Evolutionary conservation across 1,284 basidiomycete genomes (phyloP).

Genomic region (Cryptococcus sp.): DNA sequence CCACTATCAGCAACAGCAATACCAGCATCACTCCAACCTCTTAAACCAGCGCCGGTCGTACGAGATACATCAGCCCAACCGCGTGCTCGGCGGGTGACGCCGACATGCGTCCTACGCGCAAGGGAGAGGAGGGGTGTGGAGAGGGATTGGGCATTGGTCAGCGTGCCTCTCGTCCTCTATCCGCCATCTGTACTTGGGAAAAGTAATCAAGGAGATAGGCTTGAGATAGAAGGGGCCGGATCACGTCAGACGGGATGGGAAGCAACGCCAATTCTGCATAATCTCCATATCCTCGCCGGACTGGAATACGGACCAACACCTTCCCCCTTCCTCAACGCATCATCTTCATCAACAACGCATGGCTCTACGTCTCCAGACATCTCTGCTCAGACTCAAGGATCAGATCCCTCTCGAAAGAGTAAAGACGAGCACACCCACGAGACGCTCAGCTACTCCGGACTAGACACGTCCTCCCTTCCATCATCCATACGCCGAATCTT

Average conservation of each 20-base stretch:
- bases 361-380: no score
- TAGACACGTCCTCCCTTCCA: constrained; percentile 9
- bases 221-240: background rate
- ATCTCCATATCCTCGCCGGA: constrained; percentile 29
- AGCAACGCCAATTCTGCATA: constrained; percentile 14
- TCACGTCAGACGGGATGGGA: constrained; percentile 18
- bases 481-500: constrained; percentile 20
- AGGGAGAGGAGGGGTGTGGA: constrained; percentile 1
- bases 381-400: no score
- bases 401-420: background rate
- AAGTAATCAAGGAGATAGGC: no score
- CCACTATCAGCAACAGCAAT: constrained; percentile 1
- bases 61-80: constrained; percentile 3
- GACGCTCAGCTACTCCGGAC: background rate
- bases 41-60: constrained; percentile 10
- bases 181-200: background rate
- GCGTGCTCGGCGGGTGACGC: constrained; percentile 15
- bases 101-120: constrained; percentile 15
- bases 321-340: background rate
- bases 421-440: background rate
- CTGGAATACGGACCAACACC: background rate
- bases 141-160: constrained; percentile 18
- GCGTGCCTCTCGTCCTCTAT: constrained; percentile 25
- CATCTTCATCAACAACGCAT: no score
- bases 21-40: constrained; percentile 21